A percentile compares a stretch with the other conserved stretches of the same genome.
phyloP scores from a whole-genome alignment of 306 rosid genomes.

The Adenanthera pavonina region DNA sequence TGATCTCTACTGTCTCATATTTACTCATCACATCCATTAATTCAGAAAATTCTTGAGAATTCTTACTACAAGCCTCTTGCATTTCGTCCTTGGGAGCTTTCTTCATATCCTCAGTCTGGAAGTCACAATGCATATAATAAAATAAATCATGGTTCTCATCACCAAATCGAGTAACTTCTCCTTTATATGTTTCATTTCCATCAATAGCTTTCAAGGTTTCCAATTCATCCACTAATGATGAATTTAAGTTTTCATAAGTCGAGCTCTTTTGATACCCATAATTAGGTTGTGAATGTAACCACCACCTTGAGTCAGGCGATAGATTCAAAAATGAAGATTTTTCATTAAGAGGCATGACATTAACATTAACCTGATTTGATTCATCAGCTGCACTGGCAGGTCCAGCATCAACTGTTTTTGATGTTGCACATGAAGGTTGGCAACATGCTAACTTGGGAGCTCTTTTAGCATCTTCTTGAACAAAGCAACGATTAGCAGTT shows the following conservation, averaged over 20 bases:
- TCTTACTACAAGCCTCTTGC: constrained; percentile 48
- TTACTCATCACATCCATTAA: constrained; percentile 46
- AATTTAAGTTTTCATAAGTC: constrained; percentile 58
- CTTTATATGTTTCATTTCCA: constrained; percentile 42
- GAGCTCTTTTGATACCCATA: constrained; percentile 63
- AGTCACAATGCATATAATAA: constrained; percentile 20
- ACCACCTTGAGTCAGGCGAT: constrained; percentile 75
- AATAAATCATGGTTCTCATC: constrained; percentile 24
- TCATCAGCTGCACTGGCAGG: constrained; percentile 55
- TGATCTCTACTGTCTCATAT: constrained; percentile 48
- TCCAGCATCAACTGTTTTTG: constrained; percentile 66
- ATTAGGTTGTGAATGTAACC: constrained; percentile 75
- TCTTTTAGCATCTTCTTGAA: constrained; percentile 97
- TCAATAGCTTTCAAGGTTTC: constrained; percentile 52
- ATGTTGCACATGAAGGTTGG: constrained; percentile 77
- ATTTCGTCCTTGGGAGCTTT: constrained; percentile 35
- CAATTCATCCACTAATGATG: constrained; percentile 57
- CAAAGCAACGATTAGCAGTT: constrained; percentile 87
- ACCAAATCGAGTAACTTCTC: constrained; percentile 21
- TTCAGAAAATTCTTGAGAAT: constrained; percentile 46
- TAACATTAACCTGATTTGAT: constrained; percentile 54
- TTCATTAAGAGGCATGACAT: constrained; percentile 51
- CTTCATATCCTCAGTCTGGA: constrained; percentile 28
- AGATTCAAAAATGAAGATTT: constrained; percentile 63
- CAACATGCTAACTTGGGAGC: constrained; percentile 96